Base-by-base conservation (phyloP, 1,139 yeast genomes). In the Meyerozyma sp. region DNA sequence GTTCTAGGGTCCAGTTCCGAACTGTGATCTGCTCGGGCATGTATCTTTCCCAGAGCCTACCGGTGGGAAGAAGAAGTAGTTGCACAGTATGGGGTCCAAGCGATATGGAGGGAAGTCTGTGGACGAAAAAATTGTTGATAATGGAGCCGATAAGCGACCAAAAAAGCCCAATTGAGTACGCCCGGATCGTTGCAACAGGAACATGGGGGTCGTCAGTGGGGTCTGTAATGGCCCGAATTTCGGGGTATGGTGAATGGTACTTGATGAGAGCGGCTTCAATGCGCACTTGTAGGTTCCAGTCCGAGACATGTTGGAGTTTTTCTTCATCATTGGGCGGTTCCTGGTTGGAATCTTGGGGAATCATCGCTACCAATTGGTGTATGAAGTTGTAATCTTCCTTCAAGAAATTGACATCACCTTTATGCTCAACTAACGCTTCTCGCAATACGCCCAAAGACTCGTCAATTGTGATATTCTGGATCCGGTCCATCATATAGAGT, bases 61-160 rank as follows among this genome's bases (percentile, higher is more conserved):
- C 78, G 46, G 70, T 58, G 1, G 77, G 77, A 14, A 71, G 54
- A n/a, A 73, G 57, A 4, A 73, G 55, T 18, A 73, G 58, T 49
- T 72, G 77, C 34, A 72, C 65, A 1, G 77, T 72, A 49, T 70
- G 72, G 14, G 72, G 57, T 35, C 68, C 62, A n/a, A 73, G 55
- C 8, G 63, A 44, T 29, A 73, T 71, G 8, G 66, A 57, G 1
- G 78, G 78, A 54, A 70, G 58, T 49, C 77, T 55, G 48, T 73
- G 77, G 14, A 69, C 69, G 51, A 73, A 73, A 49, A 71, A 70
- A 46, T 70, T 70, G 48, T 72, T 72, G 42, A 73, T 62, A 25
- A 70, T 53, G 2, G 75, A 63, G 1, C 78, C 77, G 10, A 72
- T 49, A 16, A 68, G 48, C 1, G 77, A 72, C 78, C 78, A 73